These are phyloP conservation scores for Casuarina glauca DNA, from an alignment of 306 rosid species.

Conservation along the genomic window DNA sequence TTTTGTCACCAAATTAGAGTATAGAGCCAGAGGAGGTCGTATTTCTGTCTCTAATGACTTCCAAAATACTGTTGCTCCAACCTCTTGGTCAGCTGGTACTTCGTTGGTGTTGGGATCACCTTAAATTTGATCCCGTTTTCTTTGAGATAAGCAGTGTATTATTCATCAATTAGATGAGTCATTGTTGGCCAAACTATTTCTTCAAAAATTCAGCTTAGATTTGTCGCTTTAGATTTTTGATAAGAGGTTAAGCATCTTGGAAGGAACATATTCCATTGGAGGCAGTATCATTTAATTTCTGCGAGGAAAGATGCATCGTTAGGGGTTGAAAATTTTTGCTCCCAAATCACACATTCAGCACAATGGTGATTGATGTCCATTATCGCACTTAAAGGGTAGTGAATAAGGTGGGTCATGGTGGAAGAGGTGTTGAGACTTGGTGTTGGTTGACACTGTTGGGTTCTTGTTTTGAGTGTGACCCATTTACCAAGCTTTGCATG, in stretches of 20 bases:
- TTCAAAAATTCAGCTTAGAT: background rate
- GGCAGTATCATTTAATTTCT: background rate
- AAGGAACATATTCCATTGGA: background rate
- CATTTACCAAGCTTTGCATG: background rate
- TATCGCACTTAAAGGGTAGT: background rate
- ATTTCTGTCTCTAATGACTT: background rate
- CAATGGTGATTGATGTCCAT: background rate
- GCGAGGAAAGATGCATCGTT: background rate
- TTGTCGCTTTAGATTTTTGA: conserved; percentile 4
- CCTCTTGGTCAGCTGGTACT: conserved; percentile 2
- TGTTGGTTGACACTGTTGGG: background rate
- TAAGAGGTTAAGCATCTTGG: conserved; percentile 1
- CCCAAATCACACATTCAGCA: background rate
- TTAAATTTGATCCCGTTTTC: background rate
- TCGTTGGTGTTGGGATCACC: background rate
- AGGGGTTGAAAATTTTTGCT: background rate
- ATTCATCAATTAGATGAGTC: background rate
- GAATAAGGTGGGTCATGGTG: background rate
- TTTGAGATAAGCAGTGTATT: background rate
- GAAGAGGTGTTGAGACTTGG: background rate
- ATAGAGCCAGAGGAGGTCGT: background rate
- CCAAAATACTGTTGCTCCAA: background rate
- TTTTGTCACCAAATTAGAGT: background rate
- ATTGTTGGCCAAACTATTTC: background rate
- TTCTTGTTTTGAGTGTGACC: background rate